A percentile compares a stretch with the other conserved stretches of the same genome.
These are phyloP conservation scores for Chenopodium album DNA, from an alignment of 148 eudicot genomes.

Conservation along the genomic window DNA sequence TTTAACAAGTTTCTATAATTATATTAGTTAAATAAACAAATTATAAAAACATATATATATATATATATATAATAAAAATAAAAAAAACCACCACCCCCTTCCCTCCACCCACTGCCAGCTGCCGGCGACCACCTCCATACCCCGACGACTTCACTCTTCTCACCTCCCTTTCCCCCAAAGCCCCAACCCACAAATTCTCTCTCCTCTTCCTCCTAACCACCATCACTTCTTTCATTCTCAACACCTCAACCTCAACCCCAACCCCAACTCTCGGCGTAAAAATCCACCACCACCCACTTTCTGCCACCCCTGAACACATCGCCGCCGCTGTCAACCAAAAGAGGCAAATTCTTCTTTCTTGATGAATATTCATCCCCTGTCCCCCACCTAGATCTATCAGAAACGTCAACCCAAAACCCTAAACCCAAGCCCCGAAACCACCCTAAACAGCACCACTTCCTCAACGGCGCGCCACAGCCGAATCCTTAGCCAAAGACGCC, in stretches of 20 bases:
- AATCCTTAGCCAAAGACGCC: constrained; percentile 58
- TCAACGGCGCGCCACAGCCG: constrained; percentile 51
- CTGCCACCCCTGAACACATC: constrained; percentile 15
- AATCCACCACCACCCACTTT: constrained; percentile 18
- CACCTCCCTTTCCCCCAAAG: too few species aligned
- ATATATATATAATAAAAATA: too few species aligned
- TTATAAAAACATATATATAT: too few species aligned
- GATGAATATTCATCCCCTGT: constrained; percentile 47
- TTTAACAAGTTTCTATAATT: too few species aligned
- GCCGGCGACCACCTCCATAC: too few species aligned
- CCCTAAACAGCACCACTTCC: constrained; percentile 51
- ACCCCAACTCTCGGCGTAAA: constrained; percentile 30
- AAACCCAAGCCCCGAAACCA: too few species aligned
- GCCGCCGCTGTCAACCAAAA: constrained; percentile 19
- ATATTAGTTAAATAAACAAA: too few species aligned
- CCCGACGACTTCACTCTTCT: too few species aligned
- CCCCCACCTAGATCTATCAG: too few species aligned
- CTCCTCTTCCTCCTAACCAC: neutral
- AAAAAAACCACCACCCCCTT: too few species aligned
- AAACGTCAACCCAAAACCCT: too few species aligned
- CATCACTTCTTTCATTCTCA: neutral
- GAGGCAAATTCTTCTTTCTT: constrained; percentile 66
- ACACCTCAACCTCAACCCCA: neutral
- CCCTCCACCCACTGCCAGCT: too few species aligned
- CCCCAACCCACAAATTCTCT: neutral